These are phyloP conservation scores for Purpureocillium takamizusanense DNA, from an alignment of 2,329 filamentous ascomycete genomes.

Conservation along the genomic window DNA sequence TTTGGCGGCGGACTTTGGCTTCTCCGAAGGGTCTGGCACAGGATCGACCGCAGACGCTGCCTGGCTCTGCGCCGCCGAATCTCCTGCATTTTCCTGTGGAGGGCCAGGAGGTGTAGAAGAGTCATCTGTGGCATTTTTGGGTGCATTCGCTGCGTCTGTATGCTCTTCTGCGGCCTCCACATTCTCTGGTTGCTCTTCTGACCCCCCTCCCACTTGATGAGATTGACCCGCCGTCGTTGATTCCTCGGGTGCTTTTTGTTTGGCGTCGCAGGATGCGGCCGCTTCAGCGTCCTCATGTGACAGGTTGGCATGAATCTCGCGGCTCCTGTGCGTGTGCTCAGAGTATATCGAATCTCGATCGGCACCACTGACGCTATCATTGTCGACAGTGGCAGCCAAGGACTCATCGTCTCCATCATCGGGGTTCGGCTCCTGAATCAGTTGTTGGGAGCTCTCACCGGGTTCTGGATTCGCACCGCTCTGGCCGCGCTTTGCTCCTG, in stretches of 20 bases:
- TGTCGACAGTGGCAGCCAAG: slow-evolving; percentile 49
- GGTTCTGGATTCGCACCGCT: slow-evolving; percentile 9
- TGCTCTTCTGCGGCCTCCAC: no score
- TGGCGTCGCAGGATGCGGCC: no score
- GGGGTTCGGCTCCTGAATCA: slow-evolving; percentile 26
- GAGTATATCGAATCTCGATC: slow-evolving; percentile 20
- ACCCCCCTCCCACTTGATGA: no score
- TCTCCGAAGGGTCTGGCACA: slow-evolving; percentile 15
- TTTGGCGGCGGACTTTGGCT: slow-evolving; percentile 28
- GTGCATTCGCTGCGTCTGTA: no score
- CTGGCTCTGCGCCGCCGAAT: neutral
- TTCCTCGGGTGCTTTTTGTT: no score
- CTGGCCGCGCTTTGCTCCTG: slow-evolving; percentile 13
- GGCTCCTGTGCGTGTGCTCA: slow-evolving; percentile 16
- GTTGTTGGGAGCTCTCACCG: slow-evolving; percentile 36
- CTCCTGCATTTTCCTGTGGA: no score
- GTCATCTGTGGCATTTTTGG: no score
- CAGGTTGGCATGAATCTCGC: slow-evolving; percentile 31
- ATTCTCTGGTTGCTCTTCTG: no score
- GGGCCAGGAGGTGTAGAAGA: no score
- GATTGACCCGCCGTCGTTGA: no score
- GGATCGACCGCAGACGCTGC: slow-evolving; percentile 4
- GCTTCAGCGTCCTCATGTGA: slow-evolving; percentile 9
- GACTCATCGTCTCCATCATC: slow-evolving; percentile 39
- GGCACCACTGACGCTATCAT: slow-evolving; percentile 34